Percentiles rank a stretch among this genome's conserved stretches.
Conservation (phyloP, 2,329 filamentous ascomycete genomes). For the Diaporthe sp. region DNA sequence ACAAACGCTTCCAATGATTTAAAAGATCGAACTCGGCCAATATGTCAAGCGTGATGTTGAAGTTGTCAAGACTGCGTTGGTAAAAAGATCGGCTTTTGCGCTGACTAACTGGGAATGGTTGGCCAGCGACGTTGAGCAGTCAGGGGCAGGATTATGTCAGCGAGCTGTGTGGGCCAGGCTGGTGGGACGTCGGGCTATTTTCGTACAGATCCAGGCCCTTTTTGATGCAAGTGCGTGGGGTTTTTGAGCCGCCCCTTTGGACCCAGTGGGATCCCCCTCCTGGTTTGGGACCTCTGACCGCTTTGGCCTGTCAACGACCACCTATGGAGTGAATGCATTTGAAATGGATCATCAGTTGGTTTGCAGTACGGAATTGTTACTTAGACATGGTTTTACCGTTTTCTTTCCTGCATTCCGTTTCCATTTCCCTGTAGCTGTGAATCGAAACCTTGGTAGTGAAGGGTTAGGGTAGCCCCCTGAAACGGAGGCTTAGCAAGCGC, state of each 20-base stretch:
- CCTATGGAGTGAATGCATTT: not conserved
- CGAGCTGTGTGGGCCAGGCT: not conserved
- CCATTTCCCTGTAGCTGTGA: not conserved
- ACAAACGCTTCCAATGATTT: too few relatives aligned
- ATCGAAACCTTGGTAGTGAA: not conserved
- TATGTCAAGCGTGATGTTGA: too few relatives aligned
- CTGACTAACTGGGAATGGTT: not conserved
- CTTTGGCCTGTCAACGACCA: not conserved
- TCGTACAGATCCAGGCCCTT: not conserved
- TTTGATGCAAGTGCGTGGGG: slow-evolving; percentile 6
- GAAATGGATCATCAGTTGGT: not conserved
- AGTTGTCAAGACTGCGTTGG: not conserved
- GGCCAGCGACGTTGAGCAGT: not conserved
- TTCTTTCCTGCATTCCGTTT: not conserved
- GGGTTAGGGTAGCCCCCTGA: slow-evolving; percentile 3
- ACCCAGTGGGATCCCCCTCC: slow-evolving; percentile 1
- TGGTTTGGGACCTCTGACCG: slow-evolving; percentile 13
- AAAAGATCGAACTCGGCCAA: too few relatives aligned
- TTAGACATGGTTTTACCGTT: not conserved
- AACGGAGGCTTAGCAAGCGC: slow-evolving; percentile 16
- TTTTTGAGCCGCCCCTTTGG: slow-evolving; percentile 3
- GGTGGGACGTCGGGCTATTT: not conserved
- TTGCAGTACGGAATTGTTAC: not conserved
- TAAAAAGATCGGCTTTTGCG: not conserved
- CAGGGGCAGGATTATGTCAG: slow-evolving; percentile 17